A percentile compares a stretch with the other conserved stretches of the same genome.
Evolutionary conservation across 148 eudicot species (phyloP).

Genomic region (Linanthus parryae): DNA sequence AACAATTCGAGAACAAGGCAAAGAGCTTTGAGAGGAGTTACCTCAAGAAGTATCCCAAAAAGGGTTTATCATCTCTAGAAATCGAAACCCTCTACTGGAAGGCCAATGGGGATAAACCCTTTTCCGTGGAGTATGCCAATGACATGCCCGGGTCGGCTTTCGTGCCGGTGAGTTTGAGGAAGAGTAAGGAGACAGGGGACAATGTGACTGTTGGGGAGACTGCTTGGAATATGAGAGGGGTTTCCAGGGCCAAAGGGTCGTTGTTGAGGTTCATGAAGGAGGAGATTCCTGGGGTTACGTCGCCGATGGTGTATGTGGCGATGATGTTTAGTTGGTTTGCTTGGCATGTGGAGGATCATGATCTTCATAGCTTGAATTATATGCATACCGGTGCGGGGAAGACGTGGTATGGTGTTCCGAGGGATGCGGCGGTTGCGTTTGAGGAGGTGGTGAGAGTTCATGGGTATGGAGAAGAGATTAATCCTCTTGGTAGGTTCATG

Average conservation of each 20-base stretch:
- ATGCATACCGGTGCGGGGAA: conserved; percentile 85
- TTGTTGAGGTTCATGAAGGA: conserved; percentile 95
- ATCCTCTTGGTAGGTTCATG: conserved; percentile 80
- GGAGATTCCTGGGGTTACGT: conserved; percentile 95
- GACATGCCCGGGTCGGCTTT: conserved; percentile 98
- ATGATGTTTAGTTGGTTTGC: conserved; percentile 99
- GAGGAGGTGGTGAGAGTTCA: conserved; percentile 88
- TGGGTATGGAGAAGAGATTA: conserved; percentile 93
- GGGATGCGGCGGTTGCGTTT: conserved; percentile 79
- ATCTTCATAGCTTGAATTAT: conserved; percentile 95
- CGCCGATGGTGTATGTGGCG: conserved; percentile 96
- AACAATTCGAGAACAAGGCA: conserved; percentile 69
- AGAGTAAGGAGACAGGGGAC: conserved; percentile 28
- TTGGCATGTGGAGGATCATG: conserved; percentile 99
- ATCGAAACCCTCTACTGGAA: conserved; percentile 87
- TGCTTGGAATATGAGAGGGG: conserved; percentile 95
- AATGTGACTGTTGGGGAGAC: conserved; percentile 61
- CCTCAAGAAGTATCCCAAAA: conserved; percentile 45
- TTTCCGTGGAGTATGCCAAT: conserved; percentile 90
- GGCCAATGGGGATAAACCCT: conserved; percentile 74
- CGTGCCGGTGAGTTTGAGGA: conserved; percentile 23
- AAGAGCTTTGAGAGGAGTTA: conserved; percentile 63
- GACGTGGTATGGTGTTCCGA: conserved; percentile 97
- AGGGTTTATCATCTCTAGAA: conserved; percentile 40
- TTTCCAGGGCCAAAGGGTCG: conserved; percentile 75